Evolutionary conservation across 164 flowering plant species (phyloP), one percentile per base, ranked within the genome.

Genomic region (Vitis amurensis): DNA sequence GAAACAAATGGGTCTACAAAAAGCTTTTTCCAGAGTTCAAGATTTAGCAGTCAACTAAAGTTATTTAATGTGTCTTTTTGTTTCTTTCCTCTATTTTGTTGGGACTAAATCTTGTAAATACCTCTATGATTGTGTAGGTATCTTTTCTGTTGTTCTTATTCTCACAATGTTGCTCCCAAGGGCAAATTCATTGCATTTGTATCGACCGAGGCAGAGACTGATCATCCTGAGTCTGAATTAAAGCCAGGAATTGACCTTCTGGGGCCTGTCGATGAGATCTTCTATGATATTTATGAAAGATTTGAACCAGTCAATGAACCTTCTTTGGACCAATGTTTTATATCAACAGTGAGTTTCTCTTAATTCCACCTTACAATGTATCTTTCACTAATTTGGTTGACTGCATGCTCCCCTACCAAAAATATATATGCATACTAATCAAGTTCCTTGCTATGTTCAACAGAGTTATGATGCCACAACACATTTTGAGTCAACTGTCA

Each of bases 391-490:
- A 23, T 49, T 2, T n/a, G 37, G 3, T 56, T 64, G 13, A 65
- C 55, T 27, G 12, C 1, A 29, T 44, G 4, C 11, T 37, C 30
- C 5, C 9, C 14, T 55, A 1, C 29, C 59, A 13, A 1, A 19
- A 14, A 52, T 13, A 53, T 14, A n/a, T 14, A 53, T 53, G 16
- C 16, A 53, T 9, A 23, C 8, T 5, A 50, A 17, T 63, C 17
- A 2, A 49, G 7, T 13, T 44, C 27, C 17, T 63, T 61, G 58
- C 19, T 50, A 12, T 76, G 17, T 13, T 59, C 48, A 58, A 64
- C 93, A 94, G 98, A 93, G 98, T 71, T 93, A 93, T 74, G 98
- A 93, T 85, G 88, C 98, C 4, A 93, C 98, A 55, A 90, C 98
- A 57, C 97, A 94, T 81, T 94, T 94, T 66, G 98, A 94, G 77